These are phyloP conservation scores for Cucurbita pepo DNA, from an alignment of 306 rosid species.

Conservation along the genomic window DNA sequence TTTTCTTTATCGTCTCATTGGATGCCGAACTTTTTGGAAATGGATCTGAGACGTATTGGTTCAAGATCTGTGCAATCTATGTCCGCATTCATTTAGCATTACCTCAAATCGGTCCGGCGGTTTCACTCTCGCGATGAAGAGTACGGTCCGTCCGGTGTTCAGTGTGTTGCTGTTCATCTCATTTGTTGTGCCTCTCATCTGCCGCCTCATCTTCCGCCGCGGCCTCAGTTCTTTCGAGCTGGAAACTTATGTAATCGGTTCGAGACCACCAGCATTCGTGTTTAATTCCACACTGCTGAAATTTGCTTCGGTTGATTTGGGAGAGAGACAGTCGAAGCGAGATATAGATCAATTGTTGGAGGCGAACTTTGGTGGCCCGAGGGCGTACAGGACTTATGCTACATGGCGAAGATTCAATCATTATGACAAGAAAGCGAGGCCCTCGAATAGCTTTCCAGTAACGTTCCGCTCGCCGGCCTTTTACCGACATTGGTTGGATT, in stretches of 20 bases:
- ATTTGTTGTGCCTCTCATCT: constrained; percentile 42
- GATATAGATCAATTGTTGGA: constrained; percentile 67
- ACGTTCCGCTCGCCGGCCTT: constrained; percentile 53
- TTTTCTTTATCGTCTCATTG: background rate
- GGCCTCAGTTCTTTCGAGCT: constrained; percentile 31
- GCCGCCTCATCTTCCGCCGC: constrained; percentile 33
- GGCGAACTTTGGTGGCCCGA: constrained; percentile 55
- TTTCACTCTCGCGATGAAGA: constrained; percentile 43
- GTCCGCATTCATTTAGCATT: constrained; percentile 28
- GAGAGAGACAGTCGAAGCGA: constrained; percentile 36
- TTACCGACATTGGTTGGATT: constrained; percentile 69
- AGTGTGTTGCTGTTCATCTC: constrained; percentile 36
- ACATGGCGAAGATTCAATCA: constrained; percentile 59
- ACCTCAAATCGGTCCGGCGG: constrained; percentile 11
- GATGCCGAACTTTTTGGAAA: constrained; percentile 39
- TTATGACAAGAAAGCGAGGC: constrained; percentile 21
- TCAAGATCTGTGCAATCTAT: constrained; percentile 26
- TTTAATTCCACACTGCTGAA: constrained; percentile 59
- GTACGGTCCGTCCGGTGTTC: constrained; percentile 55
- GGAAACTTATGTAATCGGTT: constrained; percentile 18
- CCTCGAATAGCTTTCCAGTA: constrained; percentile 26
- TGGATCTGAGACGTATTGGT: constrained; percentile 31
- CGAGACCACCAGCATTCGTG: constrained; percentile 14
- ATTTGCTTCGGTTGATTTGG: constrained; percentile 41
- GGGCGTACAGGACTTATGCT: constrained; percentile 47